phyloP scores from a whole-genome alignment of 106 monocot genomes.

The Ottelia alismoides region DNA sequence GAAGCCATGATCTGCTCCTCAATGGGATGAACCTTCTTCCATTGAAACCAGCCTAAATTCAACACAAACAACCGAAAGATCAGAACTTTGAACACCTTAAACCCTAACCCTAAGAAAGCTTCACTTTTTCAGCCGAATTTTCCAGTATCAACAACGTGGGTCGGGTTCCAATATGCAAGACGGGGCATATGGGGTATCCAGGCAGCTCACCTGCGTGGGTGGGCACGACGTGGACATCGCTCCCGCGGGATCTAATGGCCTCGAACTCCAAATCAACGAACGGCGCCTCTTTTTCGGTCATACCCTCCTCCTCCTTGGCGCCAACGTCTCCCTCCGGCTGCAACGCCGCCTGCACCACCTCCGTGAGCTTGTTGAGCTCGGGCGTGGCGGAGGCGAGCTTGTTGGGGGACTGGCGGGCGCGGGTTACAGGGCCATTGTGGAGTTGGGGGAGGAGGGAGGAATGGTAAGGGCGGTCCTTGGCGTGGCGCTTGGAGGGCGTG shows the following conservation, averaged over 20 bases:
- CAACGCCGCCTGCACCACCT: background rate
- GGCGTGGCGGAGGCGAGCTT: conserved; percentile 27
- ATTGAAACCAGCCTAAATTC: conserved; percentile 96
- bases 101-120: too few relatives aligned
- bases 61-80: too few relatives aligned
- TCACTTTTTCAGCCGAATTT: too few relatives aligned
- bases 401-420: conserved; percentile 71
- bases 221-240: conserved; percentile 63
- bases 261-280: conserved; percentile 70
- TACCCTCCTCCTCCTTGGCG: conserved; percentile 18
- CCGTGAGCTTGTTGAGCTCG: background rate
- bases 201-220: conserved; percentile 80
- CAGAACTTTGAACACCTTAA: too few relatives aligned
- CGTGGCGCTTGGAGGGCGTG: conserved; percentile 45
- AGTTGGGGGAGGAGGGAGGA: conserved; percentile 25
- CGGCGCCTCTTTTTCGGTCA: too few relatives aligned
- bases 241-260: conserved; percentile 48
- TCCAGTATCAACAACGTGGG: too few relatives aligned
- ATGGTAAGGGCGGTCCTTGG: conserved; percentile 52
- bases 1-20: conserved; percentile 68
- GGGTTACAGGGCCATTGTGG: conserved; percentile 61
- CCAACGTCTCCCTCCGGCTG: background rate
- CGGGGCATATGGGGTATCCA: too few relatives aligned
- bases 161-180: too few relatives aligned
- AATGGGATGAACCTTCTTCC: conserved; percentile 61